Percentiles rank a stretch among this genome's conserved stretches.
These are phyloP conservation scores for Candida germanica DNA, from an alignment of 805 yeast species.

Conservation along the genomic window DNA sequence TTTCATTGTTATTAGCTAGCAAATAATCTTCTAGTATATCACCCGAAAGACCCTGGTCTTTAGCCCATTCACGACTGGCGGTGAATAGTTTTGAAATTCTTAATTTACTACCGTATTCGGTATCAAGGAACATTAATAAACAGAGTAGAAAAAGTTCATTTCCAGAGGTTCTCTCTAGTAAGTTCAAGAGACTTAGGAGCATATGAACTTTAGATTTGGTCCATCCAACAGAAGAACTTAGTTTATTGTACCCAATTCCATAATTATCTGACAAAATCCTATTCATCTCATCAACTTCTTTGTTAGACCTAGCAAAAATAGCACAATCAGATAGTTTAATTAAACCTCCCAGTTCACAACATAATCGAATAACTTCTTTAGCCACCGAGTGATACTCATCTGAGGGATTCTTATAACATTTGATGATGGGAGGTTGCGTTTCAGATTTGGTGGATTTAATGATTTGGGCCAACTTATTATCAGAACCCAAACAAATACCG, in stretches of 20 bases:
- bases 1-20: slow-evolving; percentile 19
- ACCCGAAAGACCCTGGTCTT: slow-evolving; percentile 4
- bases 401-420: slow-evolving; percentile 12
- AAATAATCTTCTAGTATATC: slow-evolving; percentile 22
- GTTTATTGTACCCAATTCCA: slow-evolving; percentile 42
- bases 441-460: slow-evolving; percentile 17
- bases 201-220: slow-evolving; percentile 39
- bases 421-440: slow-evolving; percentile 23
- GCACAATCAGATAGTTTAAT: slow-evolving; percentile 50
- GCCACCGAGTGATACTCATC: slow-evolving; percentile 45
- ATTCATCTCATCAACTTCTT: slow-evolving; percentile 40
- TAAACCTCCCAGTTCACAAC: slow-evolving; percentile 38
- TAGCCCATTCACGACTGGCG: slow-evolving; percentile 14
- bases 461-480: neutral
- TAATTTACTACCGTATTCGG: slow-evolving; percentile 17
- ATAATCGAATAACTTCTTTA: slow-evolving; percentile 42
- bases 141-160: slow-evolving; percentile 31
- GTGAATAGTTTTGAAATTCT: slow-evolving; percentile 29
- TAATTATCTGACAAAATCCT: slow-evolving; percentile 31
- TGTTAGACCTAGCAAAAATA: slow-evolving; percentile 51
- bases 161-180: slow-evolving; percentile 33
- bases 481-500: slow-evolving; percentile 7
- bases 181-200: slow-evolving; percentile 48
- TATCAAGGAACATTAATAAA: slow-evolving; percentile 25
- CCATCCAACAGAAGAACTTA: slow-evolving; percentile 53